Evolutionary conservation across 345 rosid genomes (phyloP), one percentile per base, ranked within the genome.

Genomic region (Hibiscus syriacus): DNA sequence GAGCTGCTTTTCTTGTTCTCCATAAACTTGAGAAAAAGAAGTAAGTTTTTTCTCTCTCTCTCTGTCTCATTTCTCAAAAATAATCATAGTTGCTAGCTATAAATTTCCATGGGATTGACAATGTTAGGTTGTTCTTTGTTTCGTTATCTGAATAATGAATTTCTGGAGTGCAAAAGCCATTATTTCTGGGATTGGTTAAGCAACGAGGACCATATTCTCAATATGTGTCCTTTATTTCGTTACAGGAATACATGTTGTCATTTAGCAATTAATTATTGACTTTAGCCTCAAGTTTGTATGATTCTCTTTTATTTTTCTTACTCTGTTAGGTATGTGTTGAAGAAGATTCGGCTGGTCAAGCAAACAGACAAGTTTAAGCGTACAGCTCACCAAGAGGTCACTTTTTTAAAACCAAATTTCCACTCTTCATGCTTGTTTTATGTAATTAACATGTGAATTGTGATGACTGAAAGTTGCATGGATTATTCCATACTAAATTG

Each of bases 301-400:
- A 5, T 62, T 61, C 8, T 20, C 25, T 63, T 39, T 19, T 46
- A 60, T 58, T 58, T 59, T 64, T 30, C 70, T 52, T 67, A 2
- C 29, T 60, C 23, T 78, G 66, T 34, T 85, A 94, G 99, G 97
- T 94, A 91, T 81, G 92, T 84, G 72, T 67, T 94, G 85, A 94
- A 87, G 89, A 87, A 84, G 85, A 83, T 94, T 75, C 86, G 81
- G 14, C 77, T 94, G 71, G 87, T 96, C 56, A 94, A 94, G 84
- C 96, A 87, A 79, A 86, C 96, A 0, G 96, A 90, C 69, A 94
- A 89, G 89, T 84, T 90, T 79, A 87, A 89, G 77, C 90, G 77
- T 39, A 84, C 86, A 65, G 97, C 95, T 55, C 91, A 77, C 68
- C 96, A 87, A 79, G 97, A 94, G 97, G 99, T 94, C 64, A 63